Base-by-base conservation (phyloP, 257 asterid species). In the Osmanthus fragrans region DNA sequence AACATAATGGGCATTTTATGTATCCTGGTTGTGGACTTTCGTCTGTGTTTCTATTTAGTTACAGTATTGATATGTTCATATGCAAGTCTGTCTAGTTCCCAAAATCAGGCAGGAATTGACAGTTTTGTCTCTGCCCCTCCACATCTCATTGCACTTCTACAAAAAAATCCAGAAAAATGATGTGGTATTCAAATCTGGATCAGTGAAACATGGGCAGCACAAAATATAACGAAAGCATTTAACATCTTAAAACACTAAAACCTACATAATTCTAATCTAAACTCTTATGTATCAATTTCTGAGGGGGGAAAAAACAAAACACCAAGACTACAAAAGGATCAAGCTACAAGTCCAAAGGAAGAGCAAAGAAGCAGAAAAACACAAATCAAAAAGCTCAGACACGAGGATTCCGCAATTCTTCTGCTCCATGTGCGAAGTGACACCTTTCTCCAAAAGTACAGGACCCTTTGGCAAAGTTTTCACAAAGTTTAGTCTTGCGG, bases 371-470 rank as follows among this genome's bases (percentile, higher is more conserved):
- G 29, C 11, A 21, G 66, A 23, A 3, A 58, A 58, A 58, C 27
- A 78, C 85, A 75, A 23, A 11, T 1, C 18, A 27, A 37, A 42
- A 27, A 19, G 16, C 73, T 79, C 78, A 75, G 37, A 70, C 81
- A 68, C 19, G 51, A 32, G 74, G 42, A 9, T 78, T 79, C 49
- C 87, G 74, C 21, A 88, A 36, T 77, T 88, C 92, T 73, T 78
- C 54, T 2, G 78, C 81, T 21, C 86, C 81, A 86, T 88, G 92
- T 54, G 92, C 88, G 73, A 86, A 88, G 78, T 76, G 82, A 45
- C 90, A 82, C 78, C 87, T 83, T 13, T 86, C 90, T 39, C 92
- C 92, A 8, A 79, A 86, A 23, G 85, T 84, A 85, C 90, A 86
- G 72, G 70, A 69, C 39, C 92, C 90, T 77, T 77, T 82, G 3